Conservation (phyloP, 2,329 filamentous ascomycete genomes). For the Claviceps maximensis region DNA sequence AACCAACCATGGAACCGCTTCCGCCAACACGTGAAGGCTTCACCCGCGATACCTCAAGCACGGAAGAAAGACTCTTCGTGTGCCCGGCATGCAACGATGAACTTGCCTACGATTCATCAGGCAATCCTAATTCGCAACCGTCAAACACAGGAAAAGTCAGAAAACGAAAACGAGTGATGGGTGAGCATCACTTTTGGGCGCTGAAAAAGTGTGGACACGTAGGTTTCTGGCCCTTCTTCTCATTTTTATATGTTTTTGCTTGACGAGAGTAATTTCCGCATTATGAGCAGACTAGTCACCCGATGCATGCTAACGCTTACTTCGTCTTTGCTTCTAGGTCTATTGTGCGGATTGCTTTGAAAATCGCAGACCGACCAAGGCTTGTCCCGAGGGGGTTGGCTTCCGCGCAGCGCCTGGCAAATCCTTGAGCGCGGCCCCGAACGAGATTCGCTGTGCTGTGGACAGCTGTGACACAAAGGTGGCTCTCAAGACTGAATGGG, state of each 20-base stretch:
- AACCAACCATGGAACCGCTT: constrained; percentile 47
- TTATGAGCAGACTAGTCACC: no score
- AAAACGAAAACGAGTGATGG: constrained; percentile 34
- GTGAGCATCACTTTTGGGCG: constrained; percentile 84
- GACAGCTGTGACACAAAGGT: constrained; percentile 43
- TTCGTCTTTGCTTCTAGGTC: constrained; percentile 29
- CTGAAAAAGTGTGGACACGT: constrained; percentile 88
- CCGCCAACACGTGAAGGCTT: constrained; percentile 61
- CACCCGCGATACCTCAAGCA: constrained; percentile 51
- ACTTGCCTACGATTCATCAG: constrained; percentile 55
- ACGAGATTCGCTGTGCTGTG: constrained; percentile 39
- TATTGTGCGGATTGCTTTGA: constrained; percentile 52
- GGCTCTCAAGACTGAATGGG: constrained; percentile 41
- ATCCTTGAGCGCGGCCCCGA: constrained; percentile 10
- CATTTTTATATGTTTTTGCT: background rate
- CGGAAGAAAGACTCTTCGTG: constrained; percentile 58
- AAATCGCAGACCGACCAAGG: constrained; percentile 31
- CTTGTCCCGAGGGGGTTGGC: constrained; percentile 19
- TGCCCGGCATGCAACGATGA: constrained; percentile 83
- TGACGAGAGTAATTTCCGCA: background rate
- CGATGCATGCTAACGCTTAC: background rate
- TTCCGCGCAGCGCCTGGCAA: constrained; percentile 24
- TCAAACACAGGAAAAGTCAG: constrained; percentile 9
- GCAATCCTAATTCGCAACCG: constrained; percentile 13
- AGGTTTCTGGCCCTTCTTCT: constrained; percentile 11